phyloP scores from a whole-genome alignment of 352 stramenopile genomes.

The Phytophthora crassamura region DNA sequence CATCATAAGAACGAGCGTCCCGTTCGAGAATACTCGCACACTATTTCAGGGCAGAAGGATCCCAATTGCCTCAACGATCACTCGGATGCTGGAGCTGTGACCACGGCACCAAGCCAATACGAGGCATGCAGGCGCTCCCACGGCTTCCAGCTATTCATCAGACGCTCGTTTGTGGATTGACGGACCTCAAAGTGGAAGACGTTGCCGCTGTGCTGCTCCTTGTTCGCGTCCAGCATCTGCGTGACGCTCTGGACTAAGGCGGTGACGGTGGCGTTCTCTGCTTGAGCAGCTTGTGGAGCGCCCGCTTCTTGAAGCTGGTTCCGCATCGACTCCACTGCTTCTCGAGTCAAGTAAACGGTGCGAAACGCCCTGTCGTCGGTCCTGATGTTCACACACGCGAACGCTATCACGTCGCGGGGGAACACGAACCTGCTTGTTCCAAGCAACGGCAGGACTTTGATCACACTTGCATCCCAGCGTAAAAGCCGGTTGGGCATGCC shows the following conservation, averaged over 20 bases:
- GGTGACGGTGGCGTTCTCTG: not conserved
- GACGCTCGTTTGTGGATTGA: conserved; percentile 50
- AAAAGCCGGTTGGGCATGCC: conserved; percentile 20
- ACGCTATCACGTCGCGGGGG: conserved; percentile 35
- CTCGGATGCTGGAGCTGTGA: conserved; percentile 15
- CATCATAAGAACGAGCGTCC: conserved; percentile 24
- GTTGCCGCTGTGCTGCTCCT: not conserved
- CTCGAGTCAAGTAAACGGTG: conserved; percentile 52
- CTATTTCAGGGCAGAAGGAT: conserved; percentile 40
- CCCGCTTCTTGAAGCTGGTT: conserved; percentile 24
- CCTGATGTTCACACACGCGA: conserved; percentile 45
- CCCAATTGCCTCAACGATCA: conserved; percentile 14
- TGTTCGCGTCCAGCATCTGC: conserved; percentile 12
- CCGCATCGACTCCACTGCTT: conserved; percentile 30
- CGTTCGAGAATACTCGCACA: conserved; percentile 17
- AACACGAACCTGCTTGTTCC: conserved; percentile 28
- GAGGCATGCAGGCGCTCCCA: conserved; percentile 64
- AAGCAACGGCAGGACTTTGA: conserved; percentile 42
- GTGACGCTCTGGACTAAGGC: conserved; percentile 20
- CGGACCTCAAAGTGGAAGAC: conserved; percentile 45
- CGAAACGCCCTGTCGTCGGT: conserved; percentile 22
- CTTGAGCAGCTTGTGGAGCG: not conserved
- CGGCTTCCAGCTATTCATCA: conserved; percentile 66
- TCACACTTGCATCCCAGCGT: conserved; percentile 42
- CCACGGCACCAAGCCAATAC: conserved; percentile 41